Percentiles rank a stretch among this genome's conserved stretches.
These are phyloP conservation scores for Casuarina glauca DNA, from an alignment of 306 rosid genomes.

Conservation along the genomic window DNA sequence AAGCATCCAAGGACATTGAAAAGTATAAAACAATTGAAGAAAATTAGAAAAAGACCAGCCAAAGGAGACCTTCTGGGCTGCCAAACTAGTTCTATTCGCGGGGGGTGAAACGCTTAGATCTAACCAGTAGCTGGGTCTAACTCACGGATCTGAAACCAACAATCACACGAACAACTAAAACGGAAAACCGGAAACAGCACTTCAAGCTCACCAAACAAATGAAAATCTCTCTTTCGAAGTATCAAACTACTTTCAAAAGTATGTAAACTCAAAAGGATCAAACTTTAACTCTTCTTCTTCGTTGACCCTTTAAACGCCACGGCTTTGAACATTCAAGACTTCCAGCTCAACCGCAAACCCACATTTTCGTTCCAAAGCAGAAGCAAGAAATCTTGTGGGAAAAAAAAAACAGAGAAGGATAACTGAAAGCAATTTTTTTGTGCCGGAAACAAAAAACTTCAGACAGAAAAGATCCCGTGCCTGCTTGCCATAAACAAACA, in stretches of 20 bases:
- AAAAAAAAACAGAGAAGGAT: not conserved
- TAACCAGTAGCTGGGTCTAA: conserved; percentile 20
- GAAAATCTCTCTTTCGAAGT: not conserved
- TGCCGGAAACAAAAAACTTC: not conserved
- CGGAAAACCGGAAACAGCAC: conserved; percentile 6
- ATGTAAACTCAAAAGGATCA: conserved; percentile 4
- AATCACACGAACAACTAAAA: conserved; percentile 13
- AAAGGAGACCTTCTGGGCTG: not conserved
- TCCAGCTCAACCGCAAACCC: conserved; percentile 15
- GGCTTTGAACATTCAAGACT: not conserved
- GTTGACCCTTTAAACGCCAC: not conserved
- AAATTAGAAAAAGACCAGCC: not conserved
- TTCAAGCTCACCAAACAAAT: conserved; percentile 8
- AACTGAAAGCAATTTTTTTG: not conserved
- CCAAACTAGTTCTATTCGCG: not conserved
- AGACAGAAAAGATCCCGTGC: not conserved
- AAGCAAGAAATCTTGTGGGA: not conserved
- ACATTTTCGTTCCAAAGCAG: conserved; percentile 21
- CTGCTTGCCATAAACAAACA: not conserved
- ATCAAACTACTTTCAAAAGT: conserved; percentile 2
- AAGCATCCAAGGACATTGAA: not conserved
- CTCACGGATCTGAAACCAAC: conserved; percentile 22
- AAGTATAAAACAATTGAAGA: not conserved
- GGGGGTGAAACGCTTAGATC: conserved; percentile 37
- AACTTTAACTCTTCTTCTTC: conserved; percentile 15